A percentile compares a stretch with the other conserved stretches of the same genome.
These are phyloP conservation scores for Pilaira anomala DNA, from an alignment of 192 early-diverging fungal species.

Conservation along the genomic window DNA sequence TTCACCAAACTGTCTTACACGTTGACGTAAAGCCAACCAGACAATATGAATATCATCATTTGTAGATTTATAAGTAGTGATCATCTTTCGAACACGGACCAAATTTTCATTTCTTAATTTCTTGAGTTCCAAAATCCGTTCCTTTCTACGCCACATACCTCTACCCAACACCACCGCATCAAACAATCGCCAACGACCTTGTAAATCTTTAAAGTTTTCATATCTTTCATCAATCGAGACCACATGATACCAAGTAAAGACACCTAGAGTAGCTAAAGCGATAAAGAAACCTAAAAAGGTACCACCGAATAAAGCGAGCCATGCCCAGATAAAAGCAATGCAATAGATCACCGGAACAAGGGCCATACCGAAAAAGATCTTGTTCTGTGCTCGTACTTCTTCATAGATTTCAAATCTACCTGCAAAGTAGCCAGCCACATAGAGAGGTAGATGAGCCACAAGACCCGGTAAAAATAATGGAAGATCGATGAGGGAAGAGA, in stretches of 20 bases:
- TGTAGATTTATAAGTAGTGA: constrained; percentile 12
- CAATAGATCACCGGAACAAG: constrained; percentile 37
- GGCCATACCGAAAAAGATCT: constrained; percentile 40
- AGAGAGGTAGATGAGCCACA: constrained; percentile 40
- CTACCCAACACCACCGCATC: constrained; percentile 39
- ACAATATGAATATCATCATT: constrained; percentile 24
- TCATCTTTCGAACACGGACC: constrained; percentile 5
- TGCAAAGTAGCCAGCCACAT: constrained; percentile 39
- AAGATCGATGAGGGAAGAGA: constrained; percentile 28
- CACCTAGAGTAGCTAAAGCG: constrained; percentile 17
- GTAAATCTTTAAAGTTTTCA: constrained; percentile 35
- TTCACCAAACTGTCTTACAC: constrained; percentile 21
- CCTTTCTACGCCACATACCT: constrained; percentile 38
- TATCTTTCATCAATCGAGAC: constrained; percentile 38
- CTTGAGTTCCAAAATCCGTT: constrained; percentile 30
- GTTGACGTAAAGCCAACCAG: constrained; percentile 23
- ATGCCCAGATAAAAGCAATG: constrained; percentile 36
- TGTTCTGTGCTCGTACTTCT: constrained; percentile 46
- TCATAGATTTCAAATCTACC: constrained; percentile 42
- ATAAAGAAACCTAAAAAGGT: constrained; percentile 37
- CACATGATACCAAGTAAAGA: constrained; percentile 47
- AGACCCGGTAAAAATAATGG: constrained; percentile 44
- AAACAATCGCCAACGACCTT: constrained; percentile 38
- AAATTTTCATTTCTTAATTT: constrained; percentile 25
- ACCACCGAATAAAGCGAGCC: constrained; percentile 32